Base-by-base conservation (phyloP, 768 basidiomycete species). In the Trametes cubensis region DNA sequence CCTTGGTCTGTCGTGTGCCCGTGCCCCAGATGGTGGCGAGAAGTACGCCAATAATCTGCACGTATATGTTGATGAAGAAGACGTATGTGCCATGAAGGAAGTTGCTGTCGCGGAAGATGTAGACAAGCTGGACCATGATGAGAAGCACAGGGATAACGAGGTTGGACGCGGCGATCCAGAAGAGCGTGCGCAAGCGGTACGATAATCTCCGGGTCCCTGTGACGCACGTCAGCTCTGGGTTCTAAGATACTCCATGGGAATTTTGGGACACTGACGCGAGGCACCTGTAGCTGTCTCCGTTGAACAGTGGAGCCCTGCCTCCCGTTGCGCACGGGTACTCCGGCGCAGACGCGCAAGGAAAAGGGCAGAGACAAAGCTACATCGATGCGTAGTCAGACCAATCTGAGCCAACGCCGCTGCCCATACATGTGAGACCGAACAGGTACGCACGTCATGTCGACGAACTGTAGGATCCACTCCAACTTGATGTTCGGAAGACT, bases 61-160 rank as follows among this genome's bases (percentile, higher is more conserved):
- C 62, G 50, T 58, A 63, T 25, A 14, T 58, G 52, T 52, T 58
- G 23, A 63, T 52, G 49, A 63, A 17, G 56, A 62, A 54, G 40
- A 62, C 38, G 61, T 62, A 62, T 11, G 55, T 47, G 25, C 61
- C 61, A 39, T 55, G 48, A 8, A 62, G 40, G 49, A 56, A 62
- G 30, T 46, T 55, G 15, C 14, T 20, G 48, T 62, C 61, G 14
- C 40, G 48, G 48, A 62, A 62, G 2, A 25, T 26, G 48, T 50
- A 46, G 47, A 75, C 64, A 50, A 79, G 67, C 46, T 76, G 73
- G 20, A 69, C 72, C 41, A 78, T 62, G 63, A 69, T 72, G 65
- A 78, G 69, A 23, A 77, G 55, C 26, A 72, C 70, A 14, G 78
- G 78, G 64, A 79, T 73, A 41, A 79, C 70, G 65, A 78, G 79